Percentiles rank a stretch among this genome's conserved stretches.
Evolutionary conservation across 2,329 filamentous ascomycete genomes (phyloP).

Genomic region (Penicillium sp.): DNA sequence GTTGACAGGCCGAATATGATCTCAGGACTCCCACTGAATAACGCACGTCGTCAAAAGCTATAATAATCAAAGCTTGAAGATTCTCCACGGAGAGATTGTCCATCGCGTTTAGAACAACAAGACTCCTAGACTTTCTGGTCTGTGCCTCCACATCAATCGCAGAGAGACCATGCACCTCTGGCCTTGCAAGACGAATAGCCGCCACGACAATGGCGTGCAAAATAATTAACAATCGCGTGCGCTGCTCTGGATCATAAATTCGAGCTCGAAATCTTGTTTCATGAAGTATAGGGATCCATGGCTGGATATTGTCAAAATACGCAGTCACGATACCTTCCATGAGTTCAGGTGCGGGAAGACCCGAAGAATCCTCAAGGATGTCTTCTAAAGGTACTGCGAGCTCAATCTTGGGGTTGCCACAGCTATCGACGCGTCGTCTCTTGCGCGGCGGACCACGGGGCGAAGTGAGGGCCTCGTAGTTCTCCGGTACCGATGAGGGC

Average conservation of each 20-base stretch:
- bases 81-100: constrained; percentile 18
- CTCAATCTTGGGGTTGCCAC: neutral
- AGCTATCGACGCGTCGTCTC: neutral
- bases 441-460: neutral
- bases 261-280: constrained; percentile 11
- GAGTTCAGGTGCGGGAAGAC: constrained; percentile 1
- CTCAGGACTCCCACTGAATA: constrained; percentile 9
- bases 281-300: constrained; percentile 16
- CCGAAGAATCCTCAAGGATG: neutral
- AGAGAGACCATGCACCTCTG: neutral
- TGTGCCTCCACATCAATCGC: neutral
- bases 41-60: constrained; percentile 36
- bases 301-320: constrained; percentile 11
- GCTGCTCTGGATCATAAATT: constrained; percentile 16
- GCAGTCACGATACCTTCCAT: constrained; percentile 10
- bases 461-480: neutral
- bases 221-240: constrained; percentile 24
- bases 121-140: constrained; percentile 7
- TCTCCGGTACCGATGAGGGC: neutral
- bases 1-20: too few species aligned
- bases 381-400: neutral
- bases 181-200: neutral
- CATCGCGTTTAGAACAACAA: constrained; percentile 14
- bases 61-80: constrained; percentile 24
- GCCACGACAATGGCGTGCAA: constrained; percentile 35